Evolutionary conservation across 83 land plant species (phyloP).

Genomic region (Thuja plicata): DNA sequence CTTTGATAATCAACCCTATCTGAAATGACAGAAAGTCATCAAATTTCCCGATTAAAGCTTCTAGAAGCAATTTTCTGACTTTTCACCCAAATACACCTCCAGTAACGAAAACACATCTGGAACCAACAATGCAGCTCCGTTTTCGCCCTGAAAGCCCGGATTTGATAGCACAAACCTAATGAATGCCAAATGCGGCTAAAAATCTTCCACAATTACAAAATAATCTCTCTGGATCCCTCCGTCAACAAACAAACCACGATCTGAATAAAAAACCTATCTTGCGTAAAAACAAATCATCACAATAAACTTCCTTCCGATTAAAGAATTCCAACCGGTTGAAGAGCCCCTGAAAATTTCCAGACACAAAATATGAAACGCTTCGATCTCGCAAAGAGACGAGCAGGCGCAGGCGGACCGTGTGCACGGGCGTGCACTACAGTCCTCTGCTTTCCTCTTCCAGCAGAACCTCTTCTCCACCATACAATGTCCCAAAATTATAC

Average conservation of each 20-base stretch:
- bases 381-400: background rate
- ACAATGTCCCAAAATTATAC: background rate
- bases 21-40: background rate
- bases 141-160: background rate
- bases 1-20: background rate
- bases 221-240: background rate
- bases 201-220: background rate
- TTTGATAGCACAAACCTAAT: background rate
- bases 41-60: background rate
- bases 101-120: background rate
- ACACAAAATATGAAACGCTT: background rate
- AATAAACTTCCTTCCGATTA: background rate
- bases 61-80: no score
- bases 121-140: constrained; percentile 2
- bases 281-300: background rate
- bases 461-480: constrained; percentile 7
- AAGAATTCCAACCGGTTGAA: background rate
- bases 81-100: background rate
- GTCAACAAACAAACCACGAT: background rate
- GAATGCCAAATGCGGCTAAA: background rate
- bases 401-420: constrained; percentile 10
- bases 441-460: constrained; percentile 11
- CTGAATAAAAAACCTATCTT: background rate
- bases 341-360: background rate
- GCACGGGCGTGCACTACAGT: constrained; percentile 18